Evolutionary conservation across 495 filamentous ascomycete genomes (phyloP), one percentile per base, ranked within the genome.

Genomic region (Elasticomyces elasticus): DNA sequence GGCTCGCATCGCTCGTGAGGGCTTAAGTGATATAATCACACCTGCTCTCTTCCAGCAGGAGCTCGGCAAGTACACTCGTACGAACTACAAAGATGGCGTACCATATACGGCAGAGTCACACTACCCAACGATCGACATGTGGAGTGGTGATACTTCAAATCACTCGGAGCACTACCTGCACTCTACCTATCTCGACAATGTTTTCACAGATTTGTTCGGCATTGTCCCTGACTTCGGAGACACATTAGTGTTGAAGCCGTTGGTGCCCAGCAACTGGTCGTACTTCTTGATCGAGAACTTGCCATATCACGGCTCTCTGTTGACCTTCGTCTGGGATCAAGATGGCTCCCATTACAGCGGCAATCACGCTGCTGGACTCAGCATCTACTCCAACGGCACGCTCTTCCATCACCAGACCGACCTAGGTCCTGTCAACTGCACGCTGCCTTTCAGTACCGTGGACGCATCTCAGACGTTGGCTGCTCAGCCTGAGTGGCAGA

Each of bases 141-240:
- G 72, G 73, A 68, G 59, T 38, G 66, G 63, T 15, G 72, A 76
- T 56, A 51, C 35, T 6, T 51, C 54, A 27, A 71, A 74, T 44
- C 72, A 75, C 52, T 68, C 63, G 4, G 73, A 75, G 61, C 62
- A 75, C 54, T 74, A 74, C 53, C 61, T 70, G 44, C 72, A 75
- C 52, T 73, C 70, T 6, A 75, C 72, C 6, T 68, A 71, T 51
- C 66, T 71, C 17, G 72, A 75, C 60, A 68, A 75, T 52, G 66
- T 75, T 9, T 72, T 75, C 54, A 72, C 72, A 19, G 68, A 71
- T 15, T 60, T 75, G 9, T 58, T 75, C 11, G 72, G 72, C 5
- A 64, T 75, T 15, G 56, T 71, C 24, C 71, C 68, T 13, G 66
- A 60, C 7, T 58, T 63, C 24, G 68, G 67, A 23, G 60, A 73